Base-by-base conservation (phyloP, 208 protist genomes). In the Histomonas meleagridis region DNA sequence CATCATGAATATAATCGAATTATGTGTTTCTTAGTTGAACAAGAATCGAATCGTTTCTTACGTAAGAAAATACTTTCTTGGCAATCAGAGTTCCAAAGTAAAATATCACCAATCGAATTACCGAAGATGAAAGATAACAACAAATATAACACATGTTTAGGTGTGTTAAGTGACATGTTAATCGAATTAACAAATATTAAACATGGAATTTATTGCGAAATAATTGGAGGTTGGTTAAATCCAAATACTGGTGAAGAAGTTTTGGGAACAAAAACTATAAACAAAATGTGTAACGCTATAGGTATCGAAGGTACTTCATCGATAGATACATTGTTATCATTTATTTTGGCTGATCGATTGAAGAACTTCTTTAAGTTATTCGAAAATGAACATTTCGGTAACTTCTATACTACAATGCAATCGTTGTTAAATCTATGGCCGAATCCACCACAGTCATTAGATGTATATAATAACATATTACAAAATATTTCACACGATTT, bases 261-360 rank as follows among this genome's bases (percentile, higher is more conserved):
- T 51, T 23, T 81, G 1, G 70, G 70, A 38, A 81, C 70, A 26
- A 81, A 81, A 51, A 81, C 70, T 51, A 81, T 81, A 10, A 43
- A 81, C 40, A 81, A 43, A 35, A 32, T 81, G 18, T 81, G 70
- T 43, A 51, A 48, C 12, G 43, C 35, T n/a, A 48, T 81, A 14
- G 70, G 70, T 51, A 81, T 81, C n/a, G 70, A 81, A 81, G 70
- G 70, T 9, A 81, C 70, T 32, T 81, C 70, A 51, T 81, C 70
- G 21, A 81, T 81, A 14, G 70, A 81, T 81, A 23, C 32, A 23
- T 23, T 81, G 3, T 43, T 81, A n/a, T 81, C 70, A 32, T 81
- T 81, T 43, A 81, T 43, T 51, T 43, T 81, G 7, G 70, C 70
- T 32, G 5, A 43, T 51, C 35, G n/a, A 16, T 21, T 81, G 1